These are phyloP conservation scores for Termitomyces sp. DNA, from an alignment of 768 basidiomycete genomes.

Conservation along the genomic window DNA sequence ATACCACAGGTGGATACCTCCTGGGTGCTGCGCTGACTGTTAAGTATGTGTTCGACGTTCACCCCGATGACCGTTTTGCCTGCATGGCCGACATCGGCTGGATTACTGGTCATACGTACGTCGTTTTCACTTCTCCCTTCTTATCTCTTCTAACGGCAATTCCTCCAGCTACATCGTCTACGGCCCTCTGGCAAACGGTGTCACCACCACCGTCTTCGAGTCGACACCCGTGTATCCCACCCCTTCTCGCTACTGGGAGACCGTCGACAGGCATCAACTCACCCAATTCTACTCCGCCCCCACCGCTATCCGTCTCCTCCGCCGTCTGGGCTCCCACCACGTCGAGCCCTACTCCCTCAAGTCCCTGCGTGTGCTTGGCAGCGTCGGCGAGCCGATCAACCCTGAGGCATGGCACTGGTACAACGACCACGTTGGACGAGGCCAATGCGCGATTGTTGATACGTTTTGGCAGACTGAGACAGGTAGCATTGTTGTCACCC, in stretches of 20 bases:
- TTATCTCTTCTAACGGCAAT: conserved; percentile 1
- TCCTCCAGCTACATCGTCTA: conserved; percentile 80
- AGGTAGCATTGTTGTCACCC: conserved; percentile 91
- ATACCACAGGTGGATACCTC: conserved; percentile 86
- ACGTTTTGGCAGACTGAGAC: conserved; percentile 99
- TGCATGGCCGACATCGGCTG: conserved; percentile 99
- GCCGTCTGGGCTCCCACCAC: conserved; percentile 76
- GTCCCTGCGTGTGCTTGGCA: conserved; percentile 82
- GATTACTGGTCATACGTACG: conserved; percentile 93
- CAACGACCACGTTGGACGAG: conserved; percentile 88
- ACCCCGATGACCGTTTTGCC: conserved; percentile 92
- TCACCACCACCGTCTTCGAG: conserved; percentile 90
- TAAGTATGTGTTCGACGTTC: conserved; percentile 97
- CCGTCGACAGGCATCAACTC: conserved; percentile 86
- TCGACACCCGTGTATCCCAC: conserved; percentile 96
- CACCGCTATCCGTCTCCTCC: conserved; percentile 91
- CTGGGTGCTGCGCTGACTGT: conserved; percentile 89
- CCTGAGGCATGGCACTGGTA: conserved; percentile 99
- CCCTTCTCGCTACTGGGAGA: conserved; percentile 95
- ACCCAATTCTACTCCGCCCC: conserved; percentile 97
- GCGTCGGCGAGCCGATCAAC: conserved; percentile 98
- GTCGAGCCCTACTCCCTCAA: conserved; percentile 80
- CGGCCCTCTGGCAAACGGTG: conserved; percentile 85
- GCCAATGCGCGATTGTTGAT: conserved; percentile 90
- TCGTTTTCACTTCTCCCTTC: not conserved